Evolutionary conservation across 257 asterid genomes (phyloP).

Genomic region (Prunella vulgaris): DNA sequence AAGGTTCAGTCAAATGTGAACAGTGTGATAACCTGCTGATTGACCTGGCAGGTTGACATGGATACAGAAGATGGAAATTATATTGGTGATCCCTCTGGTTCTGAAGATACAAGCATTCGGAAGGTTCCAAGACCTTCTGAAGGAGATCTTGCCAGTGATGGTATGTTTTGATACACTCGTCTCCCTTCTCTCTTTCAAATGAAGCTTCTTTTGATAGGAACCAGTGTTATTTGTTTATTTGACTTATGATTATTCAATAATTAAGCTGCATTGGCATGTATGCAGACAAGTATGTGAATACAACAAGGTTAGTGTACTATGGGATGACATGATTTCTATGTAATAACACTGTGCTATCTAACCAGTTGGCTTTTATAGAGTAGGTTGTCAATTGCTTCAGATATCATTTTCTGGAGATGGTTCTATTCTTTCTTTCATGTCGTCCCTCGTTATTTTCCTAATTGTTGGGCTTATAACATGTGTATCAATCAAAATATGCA

Average conservation of each 20-base stretch:
- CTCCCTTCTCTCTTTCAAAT: constrained; percentile 3
- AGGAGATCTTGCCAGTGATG: constrained; percentile 35
- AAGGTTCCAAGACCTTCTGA: constrained; percentile 32
- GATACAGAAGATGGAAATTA: constrained; percentile 74
- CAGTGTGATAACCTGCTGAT: background rate
- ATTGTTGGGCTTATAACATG: background rate
- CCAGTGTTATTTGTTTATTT: background rate
- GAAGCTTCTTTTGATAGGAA: background rate
- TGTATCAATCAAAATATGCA: background rate
- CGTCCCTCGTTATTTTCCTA: background rate
- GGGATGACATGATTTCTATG: constrained; percentile 10
- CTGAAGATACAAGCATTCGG: constrained; percentile 35
- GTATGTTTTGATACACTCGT: constrained; percentile 33
- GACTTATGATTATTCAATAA: background rate
- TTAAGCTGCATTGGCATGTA: constrained; percentile 4
- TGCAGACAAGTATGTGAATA: background rate
- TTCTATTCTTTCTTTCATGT: background rate
- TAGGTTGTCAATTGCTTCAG: background rate
- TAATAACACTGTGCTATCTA: background rate
- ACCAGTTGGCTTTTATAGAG: background rate
- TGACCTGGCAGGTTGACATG: constrained; percentile 81
- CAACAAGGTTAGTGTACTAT: background rate
- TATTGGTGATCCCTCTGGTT: constrained; percentile 32
- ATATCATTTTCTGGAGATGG: background rate
- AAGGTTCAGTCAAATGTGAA: constrained; percentile 1